Evolutionary conservation across 2,329 filamentous ascomycete genomes (phyloP), one percentile per base, ranked within the genome.

Genomic region (Amauroascus niger): DNA sequence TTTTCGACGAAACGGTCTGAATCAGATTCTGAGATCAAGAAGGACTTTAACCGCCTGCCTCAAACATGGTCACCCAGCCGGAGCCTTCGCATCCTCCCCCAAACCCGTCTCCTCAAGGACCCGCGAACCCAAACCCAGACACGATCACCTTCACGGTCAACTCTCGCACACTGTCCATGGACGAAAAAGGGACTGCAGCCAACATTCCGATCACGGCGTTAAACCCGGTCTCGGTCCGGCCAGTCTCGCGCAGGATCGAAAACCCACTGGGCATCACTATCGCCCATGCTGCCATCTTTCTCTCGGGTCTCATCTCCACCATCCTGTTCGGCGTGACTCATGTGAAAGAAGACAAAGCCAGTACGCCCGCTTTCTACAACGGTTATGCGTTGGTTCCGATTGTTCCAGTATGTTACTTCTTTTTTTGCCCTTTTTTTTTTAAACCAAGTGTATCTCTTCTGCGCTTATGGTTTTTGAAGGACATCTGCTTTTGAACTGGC

Each of bases 101-200:
- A 14, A 30, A 16, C 11, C 33, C 32, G 1, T 11, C 46, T n/a
- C 40, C 30, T 1, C 30, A 20, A 46, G 26, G n/a, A 26, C 28
- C 28, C 35, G 6, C 13, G 20, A 5, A 16, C 11, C 13, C 41
- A 20, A 28, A 46, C 7, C 41, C 40, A 40, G 50, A 46, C 32
- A 37, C 40, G 6, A 28, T 52, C 40, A 52, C 50, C 14, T 44
- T 52, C 41, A 45, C 18, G 22, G 40, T 52, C 41, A 46, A 52
- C 33, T 30, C 50, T 2, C 50, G 41, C 32, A 46, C 50, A 14
- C n/a, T 52, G 14, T 52, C 50, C 11, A 28, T 39, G 14, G 40
- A 39, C 24, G 37, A 39, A 33, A 41, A 50, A 24, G 37, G 26
- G 9, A 9, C 26, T 5, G 9, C 24, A 1, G 30, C 22, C 20